Percentiles rank a stretch among this genome's conserved stretches.
These are phyloP conservation scores for Lentinula sp. DNA, from an alignment of 768 basidiomycete genomes.

Conservation along the genomic window DNA sequence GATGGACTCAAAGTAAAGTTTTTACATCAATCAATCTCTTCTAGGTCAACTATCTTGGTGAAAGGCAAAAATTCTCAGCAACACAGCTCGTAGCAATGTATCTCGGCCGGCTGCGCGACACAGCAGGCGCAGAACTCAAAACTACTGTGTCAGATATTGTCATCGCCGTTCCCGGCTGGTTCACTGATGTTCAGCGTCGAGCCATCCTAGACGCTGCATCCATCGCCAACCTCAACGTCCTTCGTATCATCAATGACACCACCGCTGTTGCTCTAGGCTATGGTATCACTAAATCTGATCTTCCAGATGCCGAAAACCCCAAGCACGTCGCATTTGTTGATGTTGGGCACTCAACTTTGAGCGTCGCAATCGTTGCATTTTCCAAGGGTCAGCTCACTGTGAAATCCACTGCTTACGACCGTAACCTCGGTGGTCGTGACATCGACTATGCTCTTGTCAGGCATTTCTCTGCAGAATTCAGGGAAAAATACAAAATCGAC, in stretches of 20 bases:
- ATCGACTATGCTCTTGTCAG: slow-evolving; percentile 88
- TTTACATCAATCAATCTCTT: not conserved
- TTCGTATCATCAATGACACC: slow-evolving; percentile 95
- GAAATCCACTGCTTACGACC: slow-evolving; percentile 86
- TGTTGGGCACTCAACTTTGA: slow-evolving; percentile 88
- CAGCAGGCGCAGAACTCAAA: slow-evolving; percentile 79
- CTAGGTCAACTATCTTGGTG: slow-evolving; percentile 87
- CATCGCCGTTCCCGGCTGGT: slow-evolving; percentile 96
- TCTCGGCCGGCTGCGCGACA: slow-evolving; percentile 87
- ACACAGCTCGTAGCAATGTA: slow-evolving; percentile 93
- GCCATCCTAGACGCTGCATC: slow-evolving; percentile 85
- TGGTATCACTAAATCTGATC: slow-evolving; percentile 97
- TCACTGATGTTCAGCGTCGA: slow-evolving; percentile 88
- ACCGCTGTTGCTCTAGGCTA: slow-evolving; percentile 96
- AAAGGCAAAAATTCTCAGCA: slow-evolving; percentile 70
- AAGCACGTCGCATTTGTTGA: slow-evolving; percentile 92
- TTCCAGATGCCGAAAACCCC: slow-evolving; percentile 78
- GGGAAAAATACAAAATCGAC: slow-evolving; percentile 97
- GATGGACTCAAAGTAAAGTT: not conserved
- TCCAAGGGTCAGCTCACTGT: slow-evolving; percentile 88
- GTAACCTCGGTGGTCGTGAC: slow-evolving; percentile 92
- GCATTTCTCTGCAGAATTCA: slow-evolving; percentile 90
- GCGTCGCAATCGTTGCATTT: slow-evolving; percentile 85
- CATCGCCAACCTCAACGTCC: slow-evolving; percentile 84
- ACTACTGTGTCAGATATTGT: slow-evolving; percentile 84